Percentiles rank a stretch among this genome's conserved stretches.
phyloP scores from a whole-genome alignment of 176 grass and related monocot genomes.

The Aegilops tauschii region DNA sequence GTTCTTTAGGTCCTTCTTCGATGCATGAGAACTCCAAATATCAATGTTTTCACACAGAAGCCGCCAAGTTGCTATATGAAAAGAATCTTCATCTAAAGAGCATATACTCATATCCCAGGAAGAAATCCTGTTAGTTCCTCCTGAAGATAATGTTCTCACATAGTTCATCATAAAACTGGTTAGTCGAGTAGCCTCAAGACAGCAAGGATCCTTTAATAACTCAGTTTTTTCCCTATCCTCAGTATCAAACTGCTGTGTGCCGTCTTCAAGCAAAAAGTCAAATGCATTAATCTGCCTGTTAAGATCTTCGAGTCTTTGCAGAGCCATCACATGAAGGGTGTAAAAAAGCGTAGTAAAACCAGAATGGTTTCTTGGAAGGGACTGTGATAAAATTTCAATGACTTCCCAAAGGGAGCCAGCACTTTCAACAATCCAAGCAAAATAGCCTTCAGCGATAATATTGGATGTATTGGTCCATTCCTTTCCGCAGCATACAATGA shows the following conservation, averaged over 20 bases:
- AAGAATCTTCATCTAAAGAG: constrained; percentile 60
- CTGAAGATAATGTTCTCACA: constrained; percentile 42
- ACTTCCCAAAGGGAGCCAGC: constrained; percentile 61
- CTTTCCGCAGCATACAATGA: constrained; percentile 64
- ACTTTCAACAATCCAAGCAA: constrained; percentile 71
- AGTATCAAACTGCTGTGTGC: constrained; percentile 21
- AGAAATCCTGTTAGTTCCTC: constrained; percentile 34
- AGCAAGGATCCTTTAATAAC: constrained; percentile 34
- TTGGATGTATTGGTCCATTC: constrained; percentile 62
- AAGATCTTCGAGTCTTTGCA: constrained; percentile 82
- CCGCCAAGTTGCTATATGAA: constrained; percentile 69
- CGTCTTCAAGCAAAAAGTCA: constrained; percentile 62
- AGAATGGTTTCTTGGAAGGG: constrained; percentile 40
- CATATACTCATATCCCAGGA: constrained; percentile 63
- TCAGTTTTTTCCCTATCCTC: constrained; percentile 32
- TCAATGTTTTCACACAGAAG: constrained; percentile 86
- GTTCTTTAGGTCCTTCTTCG: constrained; percentile 66
- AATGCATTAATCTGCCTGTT: constrained; percentile 80
- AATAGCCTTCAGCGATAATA: constrained; percentile 61
- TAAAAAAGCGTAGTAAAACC: constrained; percentile 56
- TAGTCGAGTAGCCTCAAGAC: constrained; percentile 53
- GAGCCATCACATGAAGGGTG: constrained; percentile 55
- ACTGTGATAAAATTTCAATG: constrained; percentile 49
- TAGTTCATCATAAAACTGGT: constrained; percentile 66
- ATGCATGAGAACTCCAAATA: constrained; percentile 74